Percentiles rank a stretch among this genome's conserved stretches.
Conservation (phyloP, 2,329 filamentous ascomycete species). For the Colletotrichum karsti region DNA sequence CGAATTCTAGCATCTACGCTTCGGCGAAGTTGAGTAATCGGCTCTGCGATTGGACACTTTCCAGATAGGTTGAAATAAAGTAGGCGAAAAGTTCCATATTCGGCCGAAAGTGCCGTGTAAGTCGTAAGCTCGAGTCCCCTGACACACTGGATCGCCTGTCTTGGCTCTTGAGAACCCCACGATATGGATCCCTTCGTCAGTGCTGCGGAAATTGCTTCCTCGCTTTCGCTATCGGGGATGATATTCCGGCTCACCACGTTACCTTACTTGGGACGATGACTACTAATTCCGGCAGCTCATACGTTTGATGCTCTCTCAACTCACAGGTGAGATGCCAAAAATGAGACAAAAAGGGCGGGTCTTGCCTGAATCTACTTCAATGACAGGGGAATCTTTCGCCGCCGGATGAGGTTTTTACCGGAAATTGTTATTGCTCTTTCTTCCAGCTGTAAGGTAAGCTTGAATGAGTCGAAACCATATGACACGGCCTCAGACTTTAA, state of each 20-base stretch:
- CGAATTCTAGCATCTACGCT: no score
- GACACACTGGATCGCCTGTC: background rate
- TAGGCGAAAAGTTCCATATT: background rate
- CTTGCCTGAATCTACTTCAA: no score
- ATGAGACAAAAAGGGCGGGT: no score
- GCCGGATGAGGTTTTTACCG: no score
- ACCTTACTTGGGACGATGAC: background rate
- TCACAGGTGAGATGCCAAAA: no score
- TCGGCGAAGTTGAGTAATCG: background rate
- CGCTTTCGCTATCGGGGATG: background rate
- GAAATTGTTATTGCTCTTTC: no score
- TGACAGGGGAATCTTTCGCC: no score
- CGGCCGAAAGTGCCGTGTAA: background rate
- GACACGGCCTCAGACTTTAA: no score
- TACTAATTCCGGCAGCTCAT: no score
- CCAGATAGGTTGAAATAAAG: background rate
- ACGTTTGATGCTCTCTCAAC: no score
- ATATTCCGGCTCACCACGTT: background rate
- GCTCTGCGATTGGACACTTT: background rate
- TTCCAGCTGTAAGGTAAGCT: no score
- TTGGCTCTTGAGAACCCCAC: background rate
- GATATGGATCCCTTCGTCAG: background rate
- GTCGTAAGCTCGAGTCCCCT: background rate
- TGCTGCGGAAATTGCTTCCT: background rate
- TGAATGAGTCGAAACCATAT: no score